Evolutionary conservation across 257 asterid genomes (phyloP), one percentile per base, ranked within the genome.

Genomic region (Prunella vulgaris): DNA sequence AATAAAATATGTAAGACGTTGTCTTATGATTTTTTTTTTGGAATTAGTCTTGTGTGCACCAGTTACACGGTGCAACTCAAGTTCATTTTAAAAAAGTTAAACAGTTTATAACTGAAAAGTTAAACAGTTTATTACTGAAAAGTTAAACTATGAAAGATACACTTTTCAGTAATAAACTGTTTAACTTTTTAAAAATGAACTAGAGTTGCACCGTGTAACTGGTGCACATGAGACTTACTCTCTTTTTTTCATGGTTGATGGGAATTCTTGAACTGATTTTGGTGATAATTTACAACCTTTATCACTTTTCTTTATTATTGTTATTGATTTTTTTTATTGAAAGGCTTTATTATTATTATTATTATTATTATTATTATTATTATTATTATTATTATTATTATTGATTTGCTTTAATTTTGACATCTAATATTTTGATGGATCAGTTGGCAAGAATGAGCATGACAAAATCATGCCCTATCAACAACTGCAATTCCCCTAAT

Each of bases 401-500:
- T 46, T 22, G 14, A 37, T 33, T 7, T 25, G 3, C 2, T 32
- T 44, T 4, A 3, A 10, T 3, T 17, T n/a, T 54, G 5, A 10
- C 10, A 33, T 5, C 15, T 14, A 15, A 0, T 10, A 4, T 14
- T 48, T 67, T 58, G 72, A 74, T 82, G 82, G 83, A 60, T 80
- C 70, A 71, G 80, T 75, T 73, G 76, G 49, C 38, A 57, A 61
- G 64, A 58, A 74, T 42, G 9, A 60, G 73, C 76, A 70, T 76
- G 81, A 69, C 70, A 75, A 59, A 78, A 75, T 70, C 85, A 71
- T 69, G 81, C 83, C 56, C 59, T 72, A 42, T 46, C 84, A 86
- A 84, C 90, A 70, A 79, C 93, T 74, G 78, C 86, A 82, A 68
- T 70, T 73, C 73, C 75, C 76, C 71, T 51, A 66, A 69, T 49